phyloP scores from a whole-genome alignment of 23 red algal genomes.

The Gracilaria domingensis region DNA sequence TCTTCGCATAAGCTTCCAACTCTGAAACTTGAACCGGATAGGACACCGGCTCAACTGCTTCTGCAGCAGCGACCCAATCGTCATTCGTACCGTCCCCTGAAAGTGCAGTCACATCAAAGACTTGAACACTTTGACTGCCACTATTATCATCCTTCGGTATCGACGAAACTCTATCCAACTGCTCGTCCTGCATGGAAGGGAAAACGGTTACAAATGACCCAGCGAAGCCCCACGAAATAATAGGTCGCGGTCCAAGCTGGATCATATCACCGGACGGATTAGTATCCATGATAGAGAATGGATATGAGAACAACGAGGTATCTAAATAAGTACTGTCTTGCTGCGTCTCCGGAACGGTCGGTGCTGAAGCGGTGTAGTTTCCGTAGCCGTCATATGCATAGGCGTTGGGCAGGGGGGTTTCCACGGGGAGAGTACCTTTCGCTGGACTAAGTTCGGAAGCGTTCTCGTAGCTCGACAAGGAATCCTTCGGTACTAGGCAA shows the following conservation, averaged over 20 bases:
- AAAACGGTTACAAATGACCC: conserved; percentile 46
- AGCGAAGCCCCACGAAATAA: conserved; percentile 63
- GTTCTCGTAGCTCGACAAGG: neutral
- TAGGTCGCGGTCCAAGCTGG: conserved; percentile 26
- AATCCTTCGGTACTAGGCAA: neutral
- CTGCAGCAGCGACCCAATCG: conserved; percentile 36
- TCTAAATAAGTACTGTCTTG: conserved; percentile 18
- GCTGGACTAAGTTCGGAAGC: neutral
- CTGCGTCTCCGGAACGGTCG: neutral
- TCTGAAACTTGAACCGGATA: conserved; percentile 23
- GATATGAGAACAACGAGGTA: conserved; percentile 33
- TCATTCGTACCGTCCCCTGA: conserved; percentile 31
- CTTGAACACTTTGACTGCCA: neutral
- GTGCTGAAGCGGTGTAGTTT: neutral
- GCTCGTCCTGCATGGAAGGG: neutral
- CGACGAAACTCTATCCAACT: neutral
- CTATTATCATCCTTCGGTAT: neutral
- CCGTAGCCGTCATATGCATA: neutral
- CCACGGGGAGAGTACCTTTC: neutral
- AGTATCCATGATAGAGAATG: conserved; percentile 70
- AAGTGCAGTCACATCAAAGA: conserved; percentile 35
- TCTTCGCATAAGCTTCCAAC: conserved; percentile 37
- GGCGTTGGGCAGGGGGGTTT: neutral
- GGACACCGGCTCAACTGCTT: conserved; percentile 35
- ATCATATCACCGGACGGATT: conserved; percentile 47